A percentile compares a stretch with the other conserved stretches of the same genome.
Evolutionary conservation across 805 yeast genomes (phyloP).

Genomic region (Saccharomycopsis sp.): DNA sequence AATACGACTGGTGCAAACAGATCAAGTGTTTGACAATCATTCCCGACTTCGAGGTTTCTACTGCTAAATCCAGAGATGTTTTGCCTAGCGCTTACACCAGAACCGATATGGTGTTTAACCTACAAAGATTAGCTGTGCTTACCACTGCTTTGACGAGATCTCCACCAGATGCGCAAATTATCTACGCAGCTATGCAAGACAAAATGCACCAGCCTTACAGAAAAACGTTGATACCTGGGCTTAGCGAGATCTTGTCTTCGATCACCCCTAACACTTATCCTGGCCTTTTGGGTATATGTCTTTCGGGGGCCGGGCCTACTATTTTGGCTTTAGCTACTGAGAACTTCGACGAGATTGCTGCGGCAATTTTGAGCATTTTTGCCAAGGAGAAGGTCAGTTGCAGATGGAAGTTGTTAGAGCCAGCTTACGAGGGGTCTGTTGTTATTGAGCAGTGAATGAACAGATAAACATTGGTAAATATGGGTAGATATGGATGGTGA

Average conservation of each 20-base stretch:
- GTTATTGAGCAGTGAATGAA: constrained; percentile 36
- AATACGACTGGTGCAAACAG: constrained; percentile 73
- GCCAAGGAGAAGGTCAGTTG: constrained; percentile 60
- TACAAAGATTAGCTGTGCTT: constrained; percentile 87
- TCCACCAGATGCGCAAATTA: constrained; percentile 74
- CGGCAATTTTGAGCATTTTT: constrained; percentile 65
- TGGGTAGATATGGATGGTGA: not conserved
- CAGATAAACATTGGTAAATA: too few relatives aligned
- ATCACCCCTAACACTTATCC: constrained; percentile 78
- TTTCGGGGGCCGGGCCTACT: constrained; percentile 98
- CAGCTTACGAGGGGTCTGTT: constrained; percentile 83
- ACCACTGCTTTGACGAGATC: constrained; percentile 86
- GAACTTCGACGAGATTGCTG: constrained; percentile 78
- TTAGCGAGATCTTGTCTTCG: constrained; percentile 67
- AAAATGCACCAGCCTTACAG: constrained; percentile 97
- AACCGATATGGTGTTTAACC: constrained; percentile 81
- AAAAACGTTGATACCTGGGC: constrained; percentile 84
- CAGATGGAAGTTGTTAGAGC: constrained; percentile 75
- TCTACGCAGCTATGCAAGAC: constrained; percentile 95
- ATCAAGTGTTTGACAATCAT: constrained; percentile 87
- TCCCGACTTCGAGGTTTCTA: constrained; percentile 90
- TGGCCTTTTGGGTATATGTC: constrained; percentile 87
- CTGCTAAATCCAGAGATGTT: constrained; percentile 86
- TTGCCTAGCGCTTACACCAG: constrained; percentile 74
- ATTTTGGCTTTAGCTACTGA: constrained; percentile 88